Percentiles rank a stretch among this genome's conserved stretches.
phyloP scores from a whole-genome alignment of 2,329 filamentous ascomycete species.

The Ophiostoma ulmi region DNA sequence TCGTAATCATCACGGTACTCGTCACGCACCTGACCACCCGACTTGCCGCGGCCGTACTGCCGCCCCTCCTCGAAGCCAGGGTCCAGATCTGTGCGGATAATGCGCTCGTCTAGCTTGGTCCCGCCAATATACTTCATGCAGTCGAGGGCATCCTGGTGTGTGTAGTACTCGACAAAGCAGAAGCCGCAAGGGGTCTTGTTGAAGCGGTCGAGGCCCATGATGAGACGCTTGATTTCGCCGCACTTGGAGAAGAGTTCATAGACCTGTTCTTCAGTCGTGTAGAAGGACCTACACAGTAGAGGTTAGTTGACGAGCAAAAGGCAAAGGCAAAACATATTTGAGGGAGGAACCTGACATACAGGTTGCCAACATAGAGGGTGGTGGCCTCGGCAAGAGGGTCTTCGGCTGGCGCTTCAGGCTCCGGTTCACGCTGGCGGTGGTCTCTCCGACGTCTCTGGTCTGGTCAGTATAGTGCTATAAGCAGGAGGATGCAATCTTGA shows the following conservation, averaged over 20 bases:
- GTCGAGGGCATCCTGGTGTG: conserved; percentile 91
- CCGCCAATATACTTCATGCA: conserved; percentile 98
- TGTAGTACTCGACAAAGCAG: conserved; percentile 99
- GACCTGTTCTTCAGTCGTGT: conserved; percentile 98
- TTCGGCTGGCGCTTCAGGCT: conserved; percentile 56
- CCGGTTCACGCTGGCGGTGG: conserved; percentile 53
- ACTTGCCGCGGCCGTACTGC: conserved; percentile 93
- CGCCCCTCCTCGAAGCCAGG: conserved; percentile 93
- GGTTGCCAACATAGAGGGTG: conserved; percentile 94
- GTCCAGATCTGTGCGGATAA: conserved; percentile 92
- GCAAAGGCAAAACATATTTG: too few relatives aligned
- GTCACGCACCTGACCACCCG: conserved; percentile 91
- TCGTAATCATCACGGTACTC: conserved; percentile 98
- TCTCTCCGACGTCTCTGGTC: conserved; percentile 57
- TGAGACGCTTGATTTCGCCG: conserved; percentile 93
- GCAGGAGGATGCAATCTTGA: conserved; percentile 22
- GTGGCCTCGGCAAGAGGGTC: conserved; percentile 83
- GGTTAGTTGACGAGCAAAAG: neutral
- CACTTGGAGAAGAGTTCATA: conserved; percentile 95
- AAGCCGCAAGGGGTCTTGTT: conserved; percentile 98
- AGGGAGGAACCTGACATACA: conserved; percentile 50
- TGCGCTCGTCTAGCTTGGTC: conserved; percentile 94
- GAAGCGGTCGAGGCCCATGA: conserved; percentile 97
- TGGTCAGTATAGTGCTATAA: conserved; percentile 18
- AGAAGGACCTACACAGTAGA: conserved; percentile 65